phyloP scores from a whole-genome alignment of 768 basidiomycete genomes.

The Auricularia sp. region DNA sequence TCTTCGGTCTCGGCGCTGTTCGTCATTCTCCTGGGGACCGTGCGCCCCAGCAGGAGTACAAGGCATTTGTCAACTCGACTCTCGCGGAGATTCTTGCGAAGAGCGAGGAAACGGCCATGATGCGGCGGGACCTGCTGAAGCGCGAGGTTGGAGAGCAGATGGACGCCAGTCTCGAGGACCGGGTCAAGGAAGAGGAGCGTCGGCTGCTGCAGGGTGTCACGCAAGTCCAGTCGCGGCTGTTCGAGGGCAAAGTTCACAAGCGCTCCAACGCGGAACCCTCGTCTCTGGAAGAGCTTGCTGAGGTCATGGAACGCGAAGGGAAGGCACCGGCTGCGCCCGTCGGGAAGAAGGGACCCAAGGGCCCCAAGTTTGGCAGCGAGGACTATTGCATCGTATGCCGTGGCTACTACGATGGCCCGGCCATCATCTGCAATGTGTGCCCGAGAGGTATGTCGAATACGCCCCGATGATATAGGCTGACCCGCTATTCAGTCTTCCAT shows the following conservation, averaged over 20 bases:
- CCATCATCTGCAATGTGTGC: conserved; percentile 38
- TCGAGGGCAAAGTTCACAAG: conserved; percentile 37
- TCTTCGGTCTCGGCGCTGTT: not conserved
- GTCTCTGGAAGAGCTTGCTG: not conserved
- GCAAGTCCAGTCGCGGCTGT: conserved; percentile 46
- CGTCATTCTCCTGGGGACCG: conserved; percentile 15
- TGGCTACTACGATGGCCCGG: conserved; percentile 38
- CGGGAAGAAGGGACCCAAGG: too few relatives aligned
- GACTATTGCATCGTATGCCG: conserved; percentile 51
- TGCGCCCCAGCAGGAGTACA: conserved; percentile 28
- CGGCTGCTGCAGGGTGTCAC: conserved; percentile 44
- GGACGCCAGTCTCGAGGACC: conserved; percentile 22
- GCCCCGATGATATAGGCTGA: not conserved
- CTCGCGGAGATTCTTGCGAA: conserved; percentile 35
- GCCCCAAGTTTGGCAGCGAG: conserved; percentile 36
- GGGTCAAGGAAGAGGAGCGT: conserved; percentile 46
- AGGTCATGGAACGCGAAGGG: too few relatives aligned
- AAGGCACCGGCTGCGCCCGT: too few relatives aligned
- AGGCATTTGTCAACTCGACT: conserved; percentile 33
- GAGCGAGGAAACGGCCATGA: conserved; percentile 33
- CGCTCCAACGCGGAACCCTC: conserved; percentile 24
- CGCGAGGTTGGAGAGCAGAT: conserved; percentile 23
- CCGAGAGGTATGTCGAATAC: conserved; percentile 37
- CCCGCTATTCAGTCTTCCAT: conserved; percentile 39
- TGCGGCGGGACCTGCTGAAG: conserved; percentile 37